Evolutionary conservation across 495 filamentous ascomycete species (phyloP).

Genomic region (Penicillium dipodomyicola): DNA sequence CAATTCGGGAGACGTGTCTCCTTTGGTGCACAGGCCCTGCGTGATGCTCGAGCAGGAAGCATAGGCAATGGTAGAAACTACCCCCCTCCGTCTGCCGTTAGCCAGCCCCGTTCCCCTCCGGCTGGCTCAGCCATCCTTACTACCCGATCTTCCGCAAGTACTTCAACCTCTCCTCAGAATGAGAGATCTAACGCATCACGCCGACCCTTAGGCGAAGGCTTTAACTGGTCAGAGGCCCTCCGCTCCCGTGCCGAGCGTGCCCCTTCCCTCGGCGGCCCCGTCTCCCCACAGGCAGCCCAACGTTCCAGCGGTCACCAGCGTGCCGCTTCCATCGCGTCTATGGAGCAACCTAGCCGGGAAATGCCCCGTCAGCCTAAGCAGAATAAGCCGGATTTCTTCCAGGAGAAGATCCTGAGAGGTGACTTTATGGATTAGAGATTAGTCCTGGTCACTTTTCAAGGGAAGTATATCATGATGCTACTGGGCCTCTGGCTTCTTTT

Average conservation of each 20-base stretch:
- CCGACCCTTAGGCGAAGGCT: slow-evolving; percentile 76
- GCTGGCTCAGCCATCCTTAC: slow-evolving; percentile 21
- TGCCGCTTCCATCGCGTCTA: slow-evolving; percentile 63
- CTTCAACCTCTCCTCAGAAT: slow-evolving; percentile 36
- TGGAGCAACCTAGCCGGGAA: slow-evolving; percentile 65
- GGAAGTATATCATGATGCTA: slow-evolving; percentile 1
- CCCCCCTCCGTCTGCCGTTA: slow-evolving; percentile 30
- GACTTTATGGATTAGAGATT: slow-evolving; percentile 87
- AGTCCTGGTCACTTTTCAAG: neutral
- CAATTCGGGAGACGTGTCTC: slow-evolving; percentile 86
- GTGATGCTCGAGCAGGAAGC: slow-evolving; percentile 59
- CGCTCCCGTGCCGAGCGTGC: slow-evolving; percentile 82
- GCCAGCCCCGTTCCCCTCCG: slow-evolving; percentile 27
- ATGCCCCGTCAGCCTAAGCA: slow-evolving; percentile 65
- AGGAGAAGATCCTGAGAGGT: slow-evolving; percentile 93
- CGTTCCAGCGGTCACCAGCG: slow-evolving; percentile 41
- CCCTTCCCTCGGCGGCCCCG: slow-evolving; percentile 56
- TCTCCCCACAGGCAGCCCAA: slow-evolving; percentile 31
- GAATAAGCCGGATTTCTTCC: slow-evolving; percentile 82
- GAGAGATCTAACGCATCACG: slow-evolving; percentile 48
- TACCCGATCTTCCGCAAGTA: slow-evolving; percentile 42
- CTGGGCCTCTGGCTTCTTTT: neutral
- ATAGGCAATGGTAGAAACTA: slow-evolving; percentile 48
- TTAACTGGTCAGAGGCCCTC: slow-evolving; percentile 94
- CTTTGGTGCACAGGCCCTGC: slow-evolving; percentile 83